Percentiles rank a stretch among this genome's conserved stretches.
phyloP scores from a whole-genome alignment of 2,329 filamentous ascomycete genomes.

The Metarhizium guizhouense region DNA sequence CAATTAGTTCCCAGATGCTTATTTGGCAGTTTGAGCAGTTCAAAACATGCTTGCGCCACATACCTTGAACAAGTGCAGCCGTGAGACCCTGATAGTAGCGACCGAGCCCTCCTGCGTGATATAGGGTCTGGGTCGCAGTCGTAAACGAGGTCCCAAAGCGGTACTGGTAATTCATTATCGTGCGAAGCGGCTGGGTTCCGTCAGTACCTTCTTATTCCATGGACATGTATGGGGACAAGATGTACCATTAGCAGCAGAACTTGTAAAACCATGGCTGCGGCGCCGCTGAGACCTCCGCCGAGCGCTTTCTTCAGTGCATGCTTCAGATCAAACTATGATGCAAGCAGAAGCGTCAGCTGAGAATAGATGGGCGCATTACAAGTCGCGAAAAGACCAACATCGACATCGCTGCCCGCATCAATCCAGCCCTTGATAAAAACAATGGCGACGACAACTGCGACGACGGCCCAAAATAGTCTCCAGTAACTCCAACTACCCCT shows the following conservation, averaged over 20 bases:
- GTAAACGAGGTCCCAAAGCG: conserved; percentile 34
- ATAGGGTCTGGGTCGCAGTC: conserved; percentile 29
- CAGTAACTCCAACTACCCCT: conserved; percentile 11
- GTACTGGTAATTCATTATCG: conserved; percentile 44
- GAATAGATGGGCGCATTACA: background rate
- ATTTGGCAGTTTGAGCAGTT: no score
- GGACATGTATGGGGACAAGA: no score
- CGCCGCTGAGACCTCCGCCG: conserved; percentile 36
- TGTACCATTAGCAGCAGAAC: conserved; percentile 37
- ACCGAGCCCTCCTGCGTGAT: conserved; percentile 29
- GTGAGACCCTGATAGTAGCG: conserved; percentile 37
- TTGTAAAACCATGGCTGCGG: conserved; percentile 39
- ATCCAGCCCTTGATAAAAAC: conserved; percentile 37
- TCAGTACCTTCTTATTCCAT: no score
- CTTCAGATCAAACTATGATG: conserved; percentile 31
- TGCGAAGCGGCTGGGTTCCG: conserved; percentile 31
- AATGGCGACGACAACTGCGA: conserved; percentile 20
- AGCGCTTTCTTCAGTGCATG: conserved; percentile 34
- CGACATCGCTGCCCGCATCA: conserved; percentile 30
- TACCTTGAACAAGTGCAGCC: conserved; percentile 36
- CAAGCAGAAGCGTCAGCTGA: background rate
- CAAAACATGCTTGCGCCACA: no score
- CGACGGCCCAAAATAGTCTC: conserved; percentile 23
- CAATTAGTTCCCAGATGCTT: no score
- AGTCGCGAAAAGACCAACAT: conserved; percentile 18